Base-by-base conservation (phyloP, 257 asterid genomes). In the Avicennia marina region DNA sequence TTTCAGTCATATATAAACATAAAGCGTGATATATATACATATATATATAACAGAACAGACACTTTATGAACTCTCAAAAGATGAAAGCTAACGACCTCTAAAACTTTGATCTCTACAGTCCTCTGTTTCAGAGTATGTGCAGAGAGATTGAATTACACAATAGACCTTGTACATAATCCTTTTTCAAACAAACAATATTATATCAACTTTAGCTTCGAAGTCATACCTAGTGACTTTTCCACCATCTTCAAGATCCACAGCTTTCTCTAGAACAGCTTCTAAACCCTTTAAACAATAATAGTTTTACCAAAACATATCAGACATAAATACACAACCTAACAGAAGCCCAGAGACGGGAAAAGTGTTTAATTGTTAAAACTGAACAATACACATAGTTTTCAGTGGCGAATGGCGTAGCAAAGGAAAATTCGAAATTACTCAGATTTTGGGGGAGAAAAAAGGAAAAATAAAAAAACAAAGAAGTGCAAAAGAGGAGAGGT, bases 231-330 rank as follows among this genome's bases (percentile, higher is more conserved):
- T 69, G 66, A 75, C 84, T 70, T 93, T 89, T 64, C 82, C 94
- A 63, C 95, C 91, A 67, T 89, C 97, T 78, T 86, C 99, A 58
- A 83, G 87, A 74, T 78, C 80, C 72, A 93, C 97, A 56, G 97
- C 99, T 74, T 93, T 93, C 80, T 89, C 97, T 15, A 93, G 87
- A 73, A 81, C 97, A 72, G 99, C 99, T 87, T 93, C 99, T 68
- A 93, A 72, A 72, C 96, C 99, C 99, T 93, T 59, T 31, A 62
- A 59, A 72, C 26, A 38, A 62, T 51, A n/a, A n/a, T n/a, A n/a
- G n/a, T 59, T 63, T 52, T 61, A 19, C 43, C 49, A 38, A 38
- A 22, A 47, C 62, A 38, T 56, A 29, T 47, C 53, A 59, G 56
- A 52, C 27, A 47, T 41, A 53, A 40, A 36, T 42, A 63, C 56